phyloP scores from a whole-genome alignment of 1,284 basidiomycete genomes.

The Cyathus pygmaeus region DNA sequence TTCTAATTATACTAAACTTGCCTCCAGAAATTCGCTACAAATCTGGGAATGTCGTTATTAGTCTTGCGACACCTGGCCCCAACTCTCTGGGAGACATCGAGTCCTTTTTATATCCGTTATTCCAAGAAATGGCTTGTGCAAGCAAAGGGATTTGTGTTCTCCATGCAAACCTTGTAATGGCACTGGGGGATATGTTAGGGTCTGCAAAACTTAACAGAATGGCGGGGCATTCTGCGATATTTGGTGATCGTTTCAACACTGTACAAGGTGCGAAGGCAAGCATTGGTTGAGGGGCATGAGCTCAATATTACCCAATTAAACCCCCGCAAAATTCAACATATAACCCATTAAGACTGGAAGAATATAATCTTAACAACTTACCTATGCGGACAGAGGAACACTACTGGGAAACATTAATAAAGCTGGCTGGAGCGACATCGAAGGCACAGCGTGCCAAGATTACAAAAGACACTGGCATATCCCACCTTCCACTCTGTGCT shows the following conservation, averaged over 20 bases:
- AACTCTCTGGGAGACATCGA: constrained; percentile 40
- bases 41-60: constrained; percentile 24
- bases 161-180: too few relatives aligned
- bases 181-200: constrained; percentile 41
- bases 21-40: constrained; percentile 29
- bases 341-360: constrained; percentile 22
- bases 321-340: constrained; percentile 22
- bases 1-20: constrained; percentile 34
- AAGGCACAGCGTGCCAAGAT: constrained; percentile 15
- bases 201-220: constrained; percentile 43
- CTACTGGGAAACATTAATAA: constrained; percentile 29
- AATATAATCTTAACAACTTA: constrained; percentile 25
- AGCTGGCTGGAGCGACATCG: constrained; percentile 12
- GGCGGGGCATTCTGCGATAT: constrained; percentile 34
- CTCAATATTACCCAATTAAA: constrained; percentile 35
- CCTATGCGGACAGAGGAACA: constrained; percentile 23
- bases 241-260: constrained; percentile 35
- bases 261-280: constrained; percentile 30
- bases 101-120: constrained; percentile 34
- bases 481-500: constrained; percentile 2
- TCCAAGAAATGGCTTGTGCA: constrained; percentile 31
- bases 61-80: constrained; percentile 36
- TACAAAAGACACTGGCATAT: constrained; percentile 29
- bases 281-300: constrained; percentile 21
- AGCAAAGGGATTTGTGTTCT: constrained; percentile 38